phyloP scores from a whole-genome alignment of 306 rosid genomes.

The Corylus americana region DNA sequence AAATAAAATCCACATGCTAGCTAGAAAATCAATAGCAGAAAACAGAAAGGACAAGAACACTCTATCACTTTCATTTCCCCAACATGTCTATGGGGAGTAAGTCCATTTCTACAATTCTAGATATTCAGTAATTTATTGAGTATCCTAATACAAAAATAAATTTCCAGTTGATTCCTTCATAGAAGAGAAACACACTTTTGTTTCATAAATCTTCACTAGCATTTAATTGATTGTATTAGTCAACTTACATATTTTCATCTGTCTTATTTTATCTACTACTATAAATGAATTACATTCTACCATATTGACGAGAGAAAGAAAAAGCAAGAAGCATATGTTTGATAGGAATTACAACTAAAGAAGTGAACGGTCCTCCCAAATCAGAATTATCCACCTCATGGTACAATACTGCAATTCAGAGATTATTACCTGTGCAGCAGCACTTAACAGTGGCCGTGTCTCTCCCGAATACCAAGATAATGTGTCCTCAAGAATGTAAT shows the following conservation, averaged over 20 bases:
- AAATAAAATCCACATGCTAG: not conserved
- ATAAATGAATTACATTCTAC: not conserved
- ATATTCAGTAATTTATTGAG: not conserved
- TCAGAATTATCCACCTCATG: not conserved
- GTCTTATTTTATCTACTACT: not conserved
- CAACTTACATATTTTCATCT: not conserved
- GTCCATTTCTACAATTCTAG: not conserved
- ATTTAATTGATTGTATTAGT: not conserved
- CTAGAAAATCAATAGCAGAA: not conserved
- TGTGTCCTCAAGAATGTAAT: slow-evolving; percentile 62
- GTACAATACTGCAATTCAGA: not conserved
- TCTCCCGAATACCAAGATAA: slow-evolving; percentile 76
- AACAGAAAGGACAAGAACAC: not conserved
- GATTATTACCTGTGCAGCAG: slow-evolving; percentile 80
- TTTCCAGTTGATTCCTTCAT: not conserved
- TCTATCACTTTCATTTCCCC: not conserved
- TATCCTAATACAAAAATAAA: not conserved
- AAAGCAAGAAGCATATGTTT: not conserved
- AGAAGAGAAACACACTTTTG: not conserved
- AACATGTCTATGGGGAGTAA: not conserved
- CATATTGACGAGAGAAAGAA: not conserved
- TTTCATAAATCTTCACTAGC: not conserved
- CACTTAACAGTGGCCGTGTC: slow-evolving; percentile 69
- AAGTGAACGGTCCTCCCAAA: not conserved
- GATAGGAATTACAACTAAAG: not conserved